Evolutionary conservation across 163 green algal species (phyloP), one percentile per base, ranked within the genome.

Genomic region (Smithsoniella earleae): DNA sequence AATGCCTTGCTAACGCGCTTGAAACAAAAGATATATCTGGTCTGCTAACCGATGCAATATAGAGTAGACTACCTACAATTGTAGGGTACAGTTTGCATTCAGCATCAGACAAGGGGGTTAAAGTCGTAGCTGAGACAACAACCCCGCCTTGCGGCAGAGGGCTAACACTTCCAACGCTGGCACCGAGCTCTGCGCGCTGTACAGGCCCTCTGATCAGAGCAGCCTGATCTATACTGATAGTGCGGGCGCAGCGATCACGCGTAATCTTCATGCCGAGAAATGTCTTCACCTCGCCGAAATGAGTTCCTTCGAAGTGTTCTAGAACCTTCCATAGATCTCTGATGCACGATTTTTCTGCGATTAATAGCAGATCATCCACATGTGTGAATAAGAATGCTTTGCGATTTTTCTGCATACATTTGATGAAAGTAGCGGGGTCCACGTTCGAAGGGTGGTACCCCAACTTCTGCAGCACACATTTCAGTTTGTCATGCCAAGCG

Each of bases 11-110:
- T 20, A 85, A 30, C 3, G 66, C 34, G 55, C 75, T 55, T 46
- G 79, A 62, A n/a, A 31, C 25, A 13, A 78, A 52, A 4, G 75
- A 46, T 13, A 83, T 80, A 64, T 85, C 80, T 2, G 74, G 78
- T 3, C 77, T 40, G 5, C 76, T 82, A 66, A 73, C 66, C 2
- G 37, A 34, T 22, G 66, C 66, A 0, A 85, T 2, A 46, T 83
- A 86, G 0, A 80, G 54, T 16, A 83, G 63, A 2, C 8, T 74
- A 6, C 81, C 81, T 3, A 85, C 74, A 3, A 86, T 69, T 30
- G 30, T 69, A 6, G 27, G 25, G 1, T 38, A 43, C 16, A n/a
- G 25, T 10, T 30, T n/a, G 22, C 16, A 18, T 45, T 43, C 8
- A 13, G 25, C n/a, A 43, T 33, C 6, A 69, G 58, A 16, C 5